Evolutionary conservation across 495 filamentous ascomycete species (phyloP), one percentile per base, ranked within the genome.

Genomic region (Xylaria palmicola): DNA sequence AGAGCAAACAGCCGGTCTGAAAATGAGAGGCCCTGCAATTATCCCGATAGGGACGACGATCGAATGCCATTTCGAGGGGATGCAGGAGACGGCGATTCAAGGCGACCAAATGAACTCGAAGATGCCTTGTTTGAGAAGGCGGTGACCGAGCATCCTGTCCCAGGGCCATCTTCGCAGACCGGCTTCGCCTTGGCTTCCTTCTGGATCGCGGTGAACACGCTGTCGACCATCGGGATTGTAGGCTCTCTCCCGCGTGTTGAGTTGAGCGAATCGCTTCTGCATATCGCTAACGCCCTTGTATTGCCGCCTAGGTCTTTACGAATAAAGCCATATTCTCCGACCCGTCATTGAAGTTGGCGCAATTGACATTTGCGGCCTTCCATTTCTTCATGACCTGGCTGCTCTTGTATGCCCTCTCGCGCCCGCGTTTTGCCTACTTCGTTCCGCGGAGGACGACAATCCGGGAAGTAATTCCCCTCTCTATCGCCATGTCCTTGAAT

Each of bases 271-370:
- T 13, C 30, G 34, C 29, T 57, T 48, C 7, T 37, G 20, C 20
- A 36, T n/a, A 34, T 39, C 48, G 51, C 67, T 69, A 41, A 68
- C 58, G 13, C 51, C 53, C 17, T 19, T 40, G 34, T 36, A 24
- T 24, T 39, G 10, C 17, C 19, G 13, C 12, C 12, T 62, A 90
- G 88, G 86, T 91, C 52, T 90, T 90, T 71, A 88, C 85, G 39
- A 91, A 90, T 74, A 90, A 91, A 73, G 81, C 79, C 44, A 89
- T 91, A 65, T 90, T 91, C 73, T 83, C 85, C 22, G 81, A 89
- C 60, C 79, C 83, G 20, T 82, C 80, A 52, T 81, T 91, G 64
- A 85, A 84, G 60, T 77, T 86, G 32, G 83, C 81, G 57, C 88
- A 90, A 73, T 77, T 88, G 29, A 82, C 87, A 37, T 90, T 90